phyloP scores from a whole-genome alignment of 192 early-diverging fungal species.

The Coemansia sp. region DNA sequence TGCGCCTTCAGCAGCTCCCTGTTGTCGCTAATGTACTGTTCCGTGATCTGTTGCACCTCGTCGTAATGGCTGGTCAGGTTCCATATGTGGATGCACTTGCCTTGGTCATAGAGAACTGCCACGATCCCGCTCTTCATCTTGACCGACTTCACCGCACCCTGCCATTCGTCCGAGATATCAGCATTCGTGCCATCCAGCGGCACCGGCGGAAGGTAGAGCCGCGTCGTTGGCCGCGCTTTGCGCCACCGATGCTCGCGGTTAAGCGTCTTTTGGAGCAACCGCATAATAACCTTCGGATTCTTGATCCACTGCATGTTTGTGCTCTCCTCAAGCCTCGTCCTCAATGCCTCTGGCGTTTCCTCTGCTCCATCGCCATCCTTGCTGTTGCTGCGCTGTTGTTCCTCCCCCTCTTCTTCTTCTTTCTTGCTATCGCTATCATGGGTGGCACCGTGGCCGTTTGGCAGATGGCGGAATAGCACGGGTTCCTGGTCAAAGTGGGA shows the following conservation, averaged over 20 bases:
- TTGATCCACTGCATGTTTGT: slow-evolving; percentile 50
- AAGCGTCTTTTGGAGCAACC: slow-evolving; percentile 37
- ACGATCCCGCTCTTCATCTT: slow-evolving; percentile 50
- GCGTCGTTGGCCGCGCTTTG: slow-evolving; percentile 20
- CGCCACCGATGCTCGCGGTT: slow-evolving; percentile 47
- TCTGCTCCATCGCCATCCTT: neutral
- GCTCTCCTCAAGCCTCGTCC: slow-evolving; percentile 27
- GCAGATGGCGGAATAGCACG: slow-evolving; percentile 40
- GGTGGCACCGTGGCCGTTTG: slow-evolving; percentile 12
- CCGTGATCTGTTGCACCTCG: slow-evolving; percentile 20
- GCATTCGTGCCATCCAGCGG: slow-evolving; percentile 38
- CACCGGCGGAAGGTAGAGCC: slow-evolving; percentile 49
- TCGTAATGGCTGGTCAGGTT: slow-evolving; percentile 25
- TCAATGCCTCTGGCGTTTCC: slow-evolving; percentile 1
- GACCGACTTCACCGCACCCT: slow-evolving; percentile 31
- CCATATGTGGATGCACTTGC: slow-evolving; percentile 35
- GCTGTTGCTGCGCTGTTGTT: neutral
- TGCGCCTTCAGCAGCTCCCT: slow-evolving; percentile 27
- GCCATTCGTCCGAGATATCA: slow-evolving; percentile 46
- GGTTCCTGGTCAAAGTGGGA: slow-evolving; percentile 56
- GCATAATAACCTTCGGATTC: slow-evolving; percentile 22
- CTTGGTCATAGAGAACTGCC: slow-evolving; percentile 25
- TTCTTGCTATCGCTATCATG: neutral
- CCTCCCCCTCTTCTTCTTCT: neutral
- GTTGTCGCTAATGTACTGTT: slow-evolving; percentile 29